These are phyloP conservation scores for Erucastrum elatum DNA, from an alignment of 345 rosid species.

Conservation along the genomic window DNA sequence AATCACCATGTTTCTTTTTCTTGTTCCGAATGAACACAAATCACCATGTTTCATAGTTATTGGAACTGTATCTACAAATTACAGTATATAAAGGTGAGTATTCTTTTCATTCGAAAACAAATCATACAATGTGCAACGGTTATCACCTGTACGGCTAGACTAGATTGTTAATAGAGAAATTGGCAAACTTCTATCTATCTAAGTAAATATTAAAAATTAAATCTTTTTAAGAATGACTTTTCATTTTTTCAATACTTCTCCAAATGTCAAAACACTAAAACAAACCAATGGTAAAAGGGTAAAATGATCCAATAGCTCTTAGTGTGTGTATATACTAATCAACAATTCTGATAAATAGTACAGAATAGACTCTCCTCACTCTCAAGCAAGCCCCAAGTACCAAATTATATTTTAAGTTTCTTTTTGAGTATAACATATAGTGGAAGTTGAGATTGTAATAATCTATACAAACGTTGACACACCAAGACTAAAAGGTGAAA, in stretches of 20 bases:
- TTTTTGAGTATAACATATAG: slow-evolving; percentile 15
- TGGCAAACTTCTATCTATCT: slow-evolving; percentile 1
- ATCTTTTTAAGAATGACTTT: neutral
- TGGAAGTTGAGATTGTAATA: slow-evolving; percentile 22
- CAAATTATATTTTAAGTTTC: slow-evolving; percentile 16
- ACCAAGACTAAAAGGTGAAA: slow-evolving; percentile 35
- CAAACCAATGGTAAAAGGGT: neutral
- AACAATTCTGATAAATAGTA: neutral
- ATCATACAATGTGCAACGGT: neutral
- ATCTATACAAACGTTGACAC: slow-evolving; percentile 37
- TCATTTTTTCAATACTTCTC: neutral
- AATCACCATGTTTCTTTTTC: neutral
- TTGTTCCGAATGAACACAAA: neutral
- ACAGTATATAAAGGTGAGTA: neutral
- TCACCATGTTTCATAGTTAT: neutral
- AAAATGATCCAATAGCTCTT: neutral
- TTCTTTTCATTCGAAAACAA: neutral
- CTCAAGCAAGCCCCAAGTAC: neutral
- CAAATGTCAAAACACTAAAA: slow-evolving; percentile 11
- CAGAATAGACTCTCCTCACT: slow-evolving; percentile 17
- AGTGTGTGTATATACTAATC: neutral
- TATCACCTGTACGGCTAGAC: neutral
- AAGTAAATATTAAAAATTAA: neutral
- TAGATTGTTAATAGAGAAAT: neutral
- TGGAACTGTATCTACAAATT: neutral